These are phyloP conservation scores for Malus hybrid DNA, from an alignment of 331 rosid genomes.

Conservation along the genomic window DNA sequence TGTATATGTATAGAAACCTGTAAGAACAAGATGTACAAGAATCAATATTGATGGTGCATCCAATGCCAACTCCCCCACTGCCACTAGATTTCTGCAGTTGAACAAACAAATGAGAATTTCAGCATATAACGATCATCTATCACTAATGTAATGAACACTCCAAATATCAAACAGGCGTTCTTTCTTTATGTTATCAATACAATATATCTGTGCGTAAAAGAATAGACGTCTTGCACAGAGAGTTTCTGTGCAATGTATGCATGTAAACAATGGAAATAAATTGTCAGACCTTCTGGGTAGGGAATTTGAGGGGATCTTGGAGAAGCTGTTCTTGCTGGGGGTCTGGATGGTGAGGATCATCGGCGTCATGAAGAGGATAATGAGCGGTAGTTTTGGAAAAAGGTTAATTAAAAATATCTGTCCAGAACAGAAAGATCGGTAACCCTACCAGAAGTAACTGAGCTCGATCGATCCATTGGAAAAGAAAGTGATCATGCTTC, in stretches of 20 bases:
- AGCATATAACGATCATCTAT: background rate
- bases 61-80: conserved; percentile 38
- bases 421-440: conserved; percentile 16
- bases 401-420: conserved; percentile 16
- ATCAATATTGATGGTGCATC: conserved; percentile 41
- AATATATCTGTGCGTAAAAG: background rate
- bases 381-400: conserved; percentile 32
- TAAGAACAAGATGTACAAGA: conserved; percentile 68
- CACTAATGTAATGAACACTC: background rate
- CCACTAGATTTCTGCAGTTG: conserved; percentile 35
- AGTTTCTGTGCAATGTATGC: background rate
- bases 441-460: conserved; percentile 15
- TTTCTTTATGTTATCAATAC: background rate
- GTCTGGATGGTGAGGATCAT: background rate
- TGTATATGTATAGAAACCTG: conserved; percentile 20
- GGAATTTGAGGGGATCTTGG: conserved; percentile 49
- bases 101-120: conserved; percentile 1
- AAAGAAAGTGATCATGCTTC: background rate
- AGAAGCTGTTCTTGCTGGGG: conserved; percentile 11
- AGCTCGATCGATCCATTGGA: conserved; percentile 14
- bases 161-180: background rate
- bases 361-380: conserved; percentile 9
- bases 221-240: background rate
- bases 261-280: background rate
- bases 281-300: conserved; percentile 21